Evolutionary conservation across 805 yeast genomes (phyloP).

Genomic region (Hyphopichia homilentoma): DNA sequence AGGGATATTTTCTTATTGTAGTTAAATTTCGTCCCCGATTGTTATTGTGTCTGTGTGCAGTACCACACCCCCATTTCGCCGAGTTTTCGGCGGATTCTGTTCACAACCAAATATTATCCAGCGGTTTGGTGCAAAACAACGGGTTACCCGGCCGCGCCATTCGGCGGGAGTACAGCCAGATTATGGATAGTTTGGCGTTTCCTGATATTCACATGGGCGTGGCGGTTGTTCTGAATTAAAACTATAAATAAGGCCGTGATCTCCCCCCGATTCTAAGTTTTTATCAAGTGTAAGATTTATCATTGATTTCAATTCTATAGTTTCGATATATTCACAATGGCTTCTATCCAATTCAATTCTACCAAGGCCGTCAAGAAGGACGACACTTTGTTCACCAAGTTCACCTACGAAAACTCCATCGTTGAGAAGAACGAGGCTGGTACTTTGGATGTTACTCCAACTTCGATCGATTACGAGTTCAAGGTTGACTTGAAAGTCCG

Average conservation of each 20-base stretch:
- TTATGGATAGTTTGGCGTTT: no score
- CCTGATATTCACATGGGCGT: no score
- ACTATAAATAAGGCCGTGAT: no score
- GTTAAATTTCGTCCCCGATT: background rate
- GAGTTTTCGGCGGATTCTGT: slow-evolving; percentile 23
- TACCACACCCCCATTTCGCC: slow-evolving; percentile 14
- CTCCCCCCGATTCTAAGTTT: no score
- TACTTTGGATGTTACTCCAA: slow-evolving; percentile 63
- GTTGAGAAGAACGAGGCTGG: slow-evolving; percentile 56
- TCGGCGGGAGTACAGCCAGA: no score
- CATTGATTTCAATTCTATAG: no score
- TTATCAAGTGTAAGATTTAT: no score
- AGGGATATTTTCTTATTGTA: no score
- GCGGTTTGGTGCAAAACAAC: no score
- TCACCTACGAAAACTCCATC: slow-evolving; percentile 70
- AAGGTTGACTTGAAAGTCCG: slow-evolving; percentile 80
- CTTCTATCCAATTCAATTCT: slow-evolving; percentile 53
- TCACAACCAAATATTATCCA: no score
- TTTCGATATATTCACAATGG: slow-evolving; percentile 11
- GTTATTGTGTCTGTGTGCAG: background rate
- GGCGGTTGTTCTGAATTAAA: no score
- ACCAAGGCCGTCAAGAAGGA: slow-evolving; percentile 49
- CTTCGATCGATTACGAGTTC: slow-evolving; percentile 72
- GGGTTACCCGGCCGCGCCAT: no score
- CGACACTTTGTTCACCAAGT: slow-evolving; percentile 54